A percentile compares a stretch with the other conserved stretches of the same genome.
These are phyloP conservation scores for Podaxis sp. DNA, from an alignment of 768 basidiomycete species.

Conservation along the genomic window DNA sequence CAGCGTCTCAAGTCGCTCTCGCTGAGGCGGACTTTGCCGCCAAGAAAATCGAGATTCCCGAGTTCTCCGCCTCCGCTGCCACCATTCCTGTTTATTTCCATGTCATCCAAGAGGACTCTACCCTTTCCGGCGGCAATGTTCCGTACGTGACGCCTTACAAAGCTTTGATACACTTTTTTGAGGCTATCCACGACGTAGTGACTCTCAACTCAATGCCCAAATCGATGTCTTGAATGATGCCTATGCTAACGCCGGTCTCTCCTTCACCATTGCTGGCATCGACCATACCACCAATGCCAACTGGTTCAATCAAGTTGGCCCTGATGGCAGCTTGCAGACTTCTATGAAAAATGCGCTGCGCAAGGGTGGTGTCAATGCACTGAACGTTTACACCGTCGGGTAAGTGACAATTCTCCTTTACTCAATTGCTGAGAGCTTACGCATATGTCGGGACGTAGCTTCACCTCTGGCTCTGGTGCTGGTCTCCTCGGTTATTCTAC, in stretches of 20 bases:
- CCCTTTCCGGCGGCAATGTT: conserved; percentile 33
- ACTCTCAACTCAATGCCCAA: conserved; percentile 31
- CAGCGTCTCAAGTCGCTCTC: conserved; percentile 27
- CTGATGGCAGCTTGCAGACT: conserved; percentile 31
- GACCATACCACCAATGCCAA: conserved; percentile 39
- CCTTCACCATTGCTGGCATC: conserved; percentile 32
- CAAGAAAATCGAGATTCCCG: conserved; percentile 25
- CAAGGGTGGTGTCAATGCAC: conserved; percentile 30
- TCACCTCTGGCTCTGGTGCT: conserved; percentile 30
- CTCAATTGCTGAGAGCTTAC: background rate
- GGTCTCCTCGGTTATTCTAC: conserved; percentile 53
- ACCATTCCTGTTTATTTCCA: conserved; percentile 26
- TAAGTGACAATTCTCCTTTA: conserved; percentile 16
- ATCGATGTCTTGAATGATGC: conserved; percentile 38
- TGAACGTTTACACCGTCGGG: conserved; percentile 53
- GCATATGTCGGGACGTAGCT: conserved; percentile 20
- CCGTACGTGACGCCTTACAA: conserved; percentile 24
- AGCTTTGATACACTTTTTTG: background rate
- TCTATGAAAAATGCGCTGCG: conserved; percentile 45
- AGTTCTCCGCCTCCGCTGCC: background rate
- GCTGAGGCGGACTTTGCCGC: conserved; percentile 38
- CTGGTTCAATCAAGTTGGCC: conserved; percentile 45
- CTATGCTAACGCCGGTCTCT: conserved; percentile 32
- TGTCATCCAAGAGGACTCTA: conserved; percentile 25
- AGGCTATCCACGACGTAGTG: conserved; percentile 17